A percentile compares a stretch with the other conserved stretches of the same genome.
These are phyloP conservation scores for Rhizodiscina lignyota DNA, from an alignment of 495 filamentous ascomycete species.

Conservation along the genomic window DNA sequence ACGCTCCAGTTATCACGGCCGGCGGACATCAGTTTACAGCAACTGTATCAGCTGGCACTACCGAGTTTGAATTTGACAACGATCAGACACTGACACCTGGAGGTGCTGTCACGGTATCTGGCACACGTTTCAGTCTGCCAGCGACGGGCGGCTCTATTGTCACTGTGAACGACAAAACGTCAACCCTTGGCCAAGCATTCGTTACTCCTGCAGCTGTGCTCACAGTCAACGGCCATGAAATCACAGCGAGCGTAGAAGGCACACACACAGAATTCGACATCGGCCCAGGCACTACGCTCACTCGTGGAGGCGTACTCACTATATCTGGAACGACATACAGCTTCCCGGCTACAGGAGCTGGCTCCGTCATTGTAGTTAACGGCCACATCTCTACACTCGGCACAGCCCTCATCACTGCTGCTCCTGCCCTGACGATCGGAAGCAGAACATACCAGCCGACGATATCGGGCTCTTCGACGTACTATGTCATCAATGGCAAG, in stretches of 20 bases:
- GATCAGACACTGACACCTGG: slow-evolving; percentile 9
- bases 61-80: slow-evolving; percentile 1
- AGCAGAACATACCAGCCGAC: background rate
- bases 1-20: background rate
- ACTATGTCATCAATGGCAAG: background rate
- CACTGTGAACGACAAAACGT: slow-evolving; percentile 9
- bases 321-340: slow-evolving; percentile 9
- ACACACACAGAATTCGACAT: slow-evolving; percentile 3
- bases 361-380: slow-evolving; percentile 6
- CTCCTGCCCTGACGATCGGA: background rate
- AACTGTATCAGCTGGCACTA: background rate
- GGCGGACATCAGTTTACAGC: background rate
- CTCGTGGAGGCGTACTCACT: slow-evolving; percentile 8
- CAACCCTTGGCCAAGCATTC: slow-evolving; percentile 6
- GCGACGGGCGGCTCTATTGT: slow-evolving; percentile 9
- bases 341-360: slow-evolving; percentile 9
- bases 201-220: too few species aligned
- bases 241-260: slow-evolving; percentile 6
- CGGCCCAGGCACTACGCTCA: slow-evolving; percentile 7
- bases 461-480: background rate
- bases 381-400: background rate
- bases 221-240: slow-evolving; percentile 1
- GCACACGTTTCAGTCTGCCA: slow-evolving; percentile 9
- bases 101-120: slow-evolving; percentile 7
- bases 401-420: background rate